These are phyloP conservation scores for Phaeosphaeria sp. DNA, from an alignment of 2,329 filamentous ascomycete genomes.

Conservation along the genomic window DNA sequence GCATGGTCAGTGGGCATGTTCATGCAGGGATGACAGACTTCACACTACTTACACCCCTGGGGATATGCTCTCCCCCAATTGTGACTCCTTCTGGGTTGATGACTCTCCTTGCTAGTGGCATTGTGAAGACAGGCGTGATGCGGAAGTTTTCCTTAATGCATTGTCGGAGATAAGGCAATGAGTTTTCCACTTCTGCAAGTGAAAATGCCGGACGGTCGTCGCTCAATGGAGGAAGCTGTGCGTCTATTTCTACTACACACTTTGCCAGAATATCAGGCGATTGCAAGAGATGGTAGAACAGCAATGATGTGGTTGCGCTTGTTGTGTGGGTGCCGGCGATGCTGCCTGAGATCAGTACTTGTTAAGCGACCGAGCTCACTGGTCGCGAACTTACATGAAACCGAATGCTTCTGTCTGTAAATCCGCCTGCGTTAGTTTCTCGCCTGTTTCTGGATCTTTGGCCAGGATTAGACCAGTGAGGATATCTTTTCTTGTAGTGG, in stretches of 20 bases:
- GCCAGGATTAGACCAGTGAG: neutral
- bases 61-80: neutral
- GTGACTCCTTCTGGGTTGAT: neutral
- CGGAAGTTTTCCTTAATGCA: conserved; percentile 1
- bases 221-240: neutral
- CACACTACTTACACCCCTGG: neutral
- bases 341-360: neutral
- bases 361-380: neutral
- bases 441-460: neutral
- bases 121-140: neutral
- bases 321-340: neutral
- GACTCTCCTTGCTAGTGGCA: neutral
- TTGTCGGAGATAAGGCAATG: neutral
- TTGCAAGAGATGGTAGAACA: conserved; percentile 1
- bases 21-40: neutral
- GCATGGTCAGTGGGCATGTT: neutral
- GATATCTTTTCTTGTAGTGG: neutral
- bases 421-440: neutral
- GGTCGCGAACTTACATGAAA: neutral
- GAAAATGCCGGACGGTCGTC: neutral
- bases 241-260: neutral
- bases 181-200: neutral
- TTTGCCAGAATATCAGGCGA: neutral
- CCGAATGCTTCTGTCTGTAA: neutral
- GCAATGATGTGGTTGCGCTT: neutral